Conservation (phyloP, 495 filamentous ascomycete genomes). For the Tirmania nivea region DNA sequence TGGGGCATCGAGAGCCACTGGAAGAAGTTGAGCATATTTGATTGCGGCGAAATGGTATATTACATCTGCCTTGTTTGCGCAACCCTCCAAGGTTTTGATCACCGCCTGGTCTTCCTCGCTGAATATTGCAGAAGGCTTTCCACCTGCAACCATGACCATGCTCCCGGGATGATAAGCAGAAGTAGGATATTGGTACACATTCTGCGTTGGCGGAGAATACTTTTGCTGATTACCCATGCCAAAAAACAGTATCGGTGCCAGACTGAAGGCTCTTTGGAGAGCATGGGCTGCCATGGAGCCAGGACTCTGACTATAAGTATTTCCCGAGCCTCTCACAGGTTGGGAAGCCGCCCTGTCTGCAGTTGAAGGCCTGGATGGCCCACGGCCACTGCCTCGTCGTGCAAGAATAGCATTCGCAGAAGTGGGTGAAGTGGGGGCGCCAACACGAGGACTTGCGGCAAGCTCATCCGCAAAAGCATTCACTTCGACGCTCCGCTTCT, state of each 20-base stretch:
- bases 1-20: conserved; percentile 44
- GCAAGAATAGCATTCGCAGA: conserved; percentile 28
- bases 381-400: conserved; percentile 25
- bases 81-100: conserved; percentile 67
- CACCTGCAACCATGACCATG: conserved; percentile 16
- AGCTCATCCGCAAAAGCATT: conserved; percentile 94
- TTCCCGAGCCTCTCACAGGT: conserved; percentile 25
- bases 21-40: conserved; percentile 90
- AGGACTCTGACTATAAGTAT: conserved; percentile 36
- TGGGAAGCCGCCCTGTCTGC: background rate
- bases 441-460: conserved; percentile 28
- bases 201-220: conserved; percentile 49
- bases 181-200: conserved; percentile 41
- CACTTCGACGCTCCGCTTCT: conserved; percentile 84
- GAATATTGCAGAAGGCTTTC: conserved; percentile 2
- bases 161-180: conserved; percentile 23
- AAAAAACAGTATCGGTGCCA: conserved; percentile 71
- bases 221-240: conserved; percentile 27
- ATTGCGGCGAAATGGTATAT: conserved; percentile 95
- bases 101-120: conserved; percentile 59
- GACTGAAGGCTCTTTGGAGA: conserved; percentile 82
- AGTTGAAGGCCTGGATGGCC: background rate
- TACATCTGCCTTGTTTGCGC: conserved; percentile 77
- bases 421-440: conserved; percentile 16
- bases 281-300: conserved; percentile 41